Conservation (phyloP, 306 rosid genomes). For the Lablab purpureus region DNA sequence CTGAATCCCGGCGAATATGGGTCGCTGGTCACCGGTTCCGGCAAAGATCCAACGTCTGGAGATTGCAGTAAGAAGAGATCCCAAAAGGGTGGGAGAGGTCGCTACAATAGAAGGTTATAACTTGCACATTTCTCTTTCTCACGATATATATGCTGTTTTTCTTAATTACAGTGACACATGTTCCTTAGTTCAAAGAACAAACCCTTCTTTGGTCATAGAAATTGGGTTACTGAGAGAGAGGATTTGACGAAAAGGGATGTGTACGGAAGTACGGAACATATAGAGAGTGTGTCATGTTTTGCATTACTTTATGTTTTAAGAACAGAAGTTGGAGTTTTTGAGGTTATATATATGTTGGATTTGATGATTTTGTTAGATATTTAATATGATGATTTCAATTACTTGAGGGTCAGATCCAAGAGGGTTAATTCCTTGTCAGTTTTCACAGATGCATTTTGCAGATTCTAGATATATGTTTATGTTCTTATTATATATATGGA, state of each 20-base stretch:
- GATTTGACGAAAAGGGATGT: not conserved
- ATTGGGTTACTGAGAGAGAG: not conserved
- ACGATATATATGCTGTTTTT: not conserved
- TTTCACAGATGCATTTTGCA: not conserved
- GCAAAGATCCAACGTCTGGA: constrained; percentile 25
- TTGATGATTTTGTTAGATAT: not conserved
- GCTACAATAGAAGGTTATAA: constrained; percentile 76
- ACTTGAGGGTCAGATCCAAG: not conserved
- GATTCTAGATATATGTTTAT: not conserved
- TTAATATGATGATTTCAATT: not conserved
- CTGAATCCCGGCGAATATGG: not conserved
- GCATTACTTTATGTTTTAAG: not conserved
- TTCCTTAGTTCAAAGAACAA: not conserved
- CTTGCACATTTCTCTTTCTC: not conserved
- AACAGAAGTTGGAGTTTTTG: not conserved
- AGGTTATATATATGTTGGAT: not conserved
- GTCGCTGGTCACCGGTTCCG: constrained; percentile 42
- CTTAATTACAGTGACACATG: not conserved
- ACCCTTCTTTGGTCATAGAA: not conserved
- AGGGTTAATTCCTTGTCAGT: not conserved
- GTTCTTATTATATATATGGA: not conserved
- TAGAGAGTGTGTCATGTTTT: no score
- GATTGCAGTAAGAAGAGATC: constrained; percentile 39
- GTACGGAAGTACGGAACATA: constrained; percentile 49
- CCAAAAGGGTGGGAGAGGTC: constrained; percentile 59